A percentile compares a stretch with the other conserved stretches of the same genome.
Evolutionary conservation across 306 rosid species (phyloP).

Genomic region (Pyrus betulifolia): DNA sequence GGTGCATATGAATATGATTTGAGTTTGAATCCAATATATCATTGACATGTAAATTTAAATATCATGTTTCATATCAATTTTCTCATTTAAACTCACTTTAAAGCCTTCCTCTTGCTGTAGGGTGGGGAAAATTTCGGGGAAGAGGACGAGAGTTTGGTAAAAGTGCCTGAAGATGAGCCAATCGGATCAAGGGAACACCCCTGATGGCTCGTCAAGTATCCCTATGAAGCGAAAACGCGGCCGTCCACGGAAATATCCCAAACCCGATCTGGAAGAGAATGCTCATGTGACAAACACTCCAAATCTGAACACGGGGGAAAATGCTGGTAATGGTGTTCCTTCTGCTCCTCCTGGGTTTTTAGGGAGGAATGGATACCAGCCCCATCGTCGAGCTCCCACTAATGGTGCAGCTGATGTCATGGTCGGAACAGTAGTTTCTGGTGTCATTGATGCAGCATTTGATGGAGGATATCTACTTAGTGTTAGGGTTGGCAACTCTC

Average conservation of each 20-base stretch:
- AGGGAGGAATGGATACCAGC: conserved; percentile 40
- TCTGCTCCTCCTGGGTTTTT: conserved; percentile 46
- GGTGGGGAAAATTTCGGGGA: background rate
- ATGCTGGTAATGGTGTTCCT: conserved; percentile 7
- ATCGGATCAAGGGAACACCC: conserved; percentile 40
- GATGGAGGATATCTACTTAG: conserved; percentile 88
- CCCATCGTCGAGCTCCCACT: conserved; percentile 38
- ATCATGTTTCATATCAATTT: background rate
- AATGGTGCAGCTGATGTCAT: conserved; percentile 29
- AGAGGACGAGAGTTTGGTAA: conserved; percentile 3
- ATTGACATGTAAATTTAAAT: background rate
- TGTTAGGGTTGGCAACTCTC: conserved; percentile 68
- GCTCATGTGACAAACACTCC: conserved; percentile 24
- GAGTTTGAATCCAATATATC: background rate
- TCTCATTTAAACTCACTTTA: background rate
- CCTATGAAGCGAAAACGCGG: conserved; percentile 93
- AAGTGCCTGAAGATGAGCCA: conserved; percentile 44
- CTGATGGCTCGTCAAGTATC: conserved; percentile 48
- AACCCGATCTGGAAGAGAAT: conserved; percentile 34
- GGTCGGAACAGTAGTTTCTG: conserved; percentile 69
- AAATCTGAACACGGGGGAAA: conserved; percentile 31
- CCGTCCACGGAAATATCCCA: conserved; percentile 88
- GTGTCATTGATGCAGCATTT: conserved; percentile 82
- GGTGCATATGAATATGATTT: background rate
- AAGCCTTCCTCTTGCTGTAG: conserved; percentile 16